Conservation (phyloP, 257 asterid genomes). For the Sherardia arvensis region DNA sequence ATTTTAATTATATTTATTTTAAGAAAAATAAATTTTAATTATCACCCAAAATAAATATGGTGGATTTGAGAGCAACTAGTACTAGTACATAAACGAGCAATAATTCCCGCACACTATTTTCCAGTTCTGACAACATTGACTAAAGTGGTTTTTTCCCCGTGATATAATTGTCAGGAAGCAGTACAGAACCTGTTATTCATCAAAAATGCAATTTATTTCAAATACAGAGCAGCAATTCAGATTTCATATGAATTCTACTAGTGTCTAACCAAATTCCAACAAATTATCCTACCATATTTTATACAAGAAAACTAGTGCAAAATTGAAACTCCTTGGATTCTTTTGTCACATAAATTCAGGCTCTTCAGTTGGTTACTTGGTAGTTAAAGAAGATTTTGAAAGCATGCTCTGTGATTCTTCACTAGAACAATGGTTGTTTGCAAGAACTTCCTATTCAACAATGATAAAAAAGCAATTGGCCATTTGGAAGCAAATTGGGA, state of each 20-base stretch:
- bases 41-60: no score
- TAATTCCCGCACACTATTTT: not conserved
- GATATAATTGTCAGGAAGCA: not conserved
- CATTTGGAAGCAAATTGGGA: not conserved
- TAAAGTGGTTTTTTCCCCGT: not conserved
- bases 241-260: not conserved
- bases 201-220: not conserved
- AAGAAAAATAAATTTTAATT: no score
- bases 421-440: not conserved
- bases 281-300: slow-evolving; percentile 3
- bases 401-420: not conserved
- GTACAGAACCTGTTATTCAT: not conserved
- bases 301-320: not conserved
- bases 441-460: not conserved
- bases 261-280: not conserved
- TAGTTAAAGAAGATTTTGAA: not conserved
- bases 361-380: not conserved
- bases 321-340: not conserved
- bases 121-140: not conserved
- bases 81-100: no score
- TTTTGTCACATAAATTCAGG: not conserved
- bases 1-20: no score
- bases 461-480: not conserved
- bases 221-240: not conserved
- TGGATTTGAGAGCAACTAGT: no score